Evolutionary conservation across 345 rosid species (phyloP).

Genomic region (Noccaea bulbosa): DNA sequence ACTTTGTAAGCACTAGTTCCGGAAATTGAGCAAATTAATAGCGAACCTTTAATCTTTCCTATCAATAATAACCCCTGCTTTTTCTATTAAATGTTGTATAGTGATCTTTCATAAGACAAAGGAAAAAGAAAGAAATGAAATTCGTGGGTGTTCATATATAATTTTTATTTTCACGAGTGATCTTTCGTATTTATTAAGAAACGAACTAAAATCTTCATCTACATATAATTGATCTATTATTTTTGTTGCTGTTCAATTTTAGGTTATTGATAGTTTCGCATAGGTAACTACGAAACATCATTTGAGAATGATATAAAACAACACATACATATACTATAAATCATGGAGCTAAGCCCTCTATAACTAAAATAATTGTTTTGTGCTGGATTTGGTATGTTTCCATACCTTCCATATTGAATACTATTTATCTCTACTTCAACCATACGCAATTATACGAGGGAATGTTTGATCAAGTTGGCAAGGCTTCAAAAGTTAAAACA

Average conservation of each 20-base stretch:
- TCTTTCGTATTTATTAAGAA: neutral
- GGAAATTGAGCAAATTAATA: conserved; percentile 36
- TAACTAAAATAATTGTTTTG: conserved; percentile 4
- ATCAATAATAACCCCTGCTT: conserved; percentile 25
- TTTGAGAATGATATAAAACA: conserved; percentile 25
- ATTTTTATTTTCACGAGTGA: neutral
- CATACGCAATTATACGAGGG: neutral
- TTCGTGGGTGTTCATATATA: neutral
- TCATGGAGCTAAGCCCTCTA: conserved; percentile 9
- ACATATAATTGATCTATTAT: neutral
- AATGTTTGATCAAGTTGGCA: conserved; percentile 14
- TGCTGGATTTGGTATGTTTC: conserved; percentile 10
- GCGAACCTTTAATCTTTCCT: conserved; percentile 27
- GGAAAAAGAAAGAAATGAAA: neutral
- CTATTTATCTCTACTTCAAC: conserved; percentile 6
- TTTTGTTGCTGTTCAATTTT: neutral
- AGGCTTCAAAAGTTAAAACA: neutral
- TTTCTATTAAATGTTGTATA: conserved; percentile 13
- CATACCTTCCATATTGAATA: neutral
- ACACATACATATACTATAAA: conserved; percentile 1
- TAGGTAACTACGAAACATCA: conserved; percentile 12
- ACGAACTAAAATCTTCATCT: neutral
- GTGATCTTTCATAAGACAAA: neutral
- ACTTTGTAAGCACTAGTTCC: conserved; percentile 43
- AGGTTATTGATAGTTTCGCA: conserved; percentile 7